Evolutionary conservation across 2,329 filamentous ascomycete species (phyloP).

Genomic region (Periconia digitata): DNA sequence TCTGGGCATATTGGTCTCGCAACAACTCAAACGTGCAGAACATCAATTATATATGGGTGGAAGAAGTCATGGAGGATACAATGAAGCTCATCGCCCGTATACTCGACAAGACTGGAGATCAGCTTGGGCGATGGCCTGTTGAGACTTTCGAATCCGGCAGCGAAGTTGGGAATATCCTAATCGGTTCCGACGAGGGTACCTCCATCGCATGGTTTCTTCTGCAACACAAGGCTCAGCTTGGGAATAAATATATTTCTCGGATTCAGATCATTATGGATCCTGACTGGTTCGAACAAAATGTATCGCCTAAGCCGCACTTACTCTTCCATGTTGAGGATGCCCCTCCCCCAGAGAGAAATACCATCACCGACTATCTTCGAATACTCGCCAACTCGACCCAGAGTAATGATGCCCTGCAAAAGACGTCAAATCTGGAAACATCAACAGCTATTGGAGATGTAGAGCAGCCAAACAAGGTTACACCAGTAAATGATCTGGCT

Average conservation of each 20-base stretch:
- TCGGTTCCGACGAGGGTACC: constrained; percentile 24
- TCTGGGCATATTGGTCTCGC: constrained; percentile 23
- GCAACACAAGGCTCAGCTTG: constrained; percentile 20
- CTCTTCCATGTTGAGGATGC: constrained; percentile 1
- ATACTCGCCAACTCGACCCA: too few relatives aligned
- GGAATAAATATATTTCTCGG: constrained; percentile 16
- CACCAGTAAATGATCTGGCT: too few relatives aligned
- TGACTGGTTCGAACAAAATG: not conserved
- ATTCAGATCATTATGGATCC: constrained; percentile 13
- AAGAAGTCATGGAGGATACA: constrained; percentile 19
- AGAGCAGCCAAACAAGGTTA: too few relatives aligned
- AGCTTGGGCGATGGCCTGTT: constrained; percentile 20
- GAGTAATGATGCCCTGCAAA: too few relatives aligned
- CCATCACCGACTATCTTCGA: too few relatives aligned
- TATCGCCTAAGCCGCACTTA: not conserved
- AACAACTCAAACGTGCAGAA: constrained; percentile 13
- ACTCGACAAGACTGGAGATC: constrained; percentile 3
- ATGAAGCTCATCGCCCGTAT: constrained; percentile 17
- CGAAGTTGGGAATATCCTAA: constrained; percentile 17
- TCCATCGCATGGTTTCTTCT: constrained; percentile 25
- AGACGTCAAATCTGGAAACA: too few relatives aligned
- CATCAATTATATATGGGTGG: constrained; percentile 21
- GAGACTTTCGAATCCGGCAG: constrained; percentile 11
- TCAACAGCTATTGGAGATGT: too few relatives aligned
- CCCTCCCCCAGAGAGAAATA: not conserved